Percentiles rank a stretch among this genome's conserved stretches.
These are phyloP conservation scores for Botrytis cinerea DNA, from an alignment of 2,329 filamentous ascomycete genomes.

Conservation along the genomic window DNA sequence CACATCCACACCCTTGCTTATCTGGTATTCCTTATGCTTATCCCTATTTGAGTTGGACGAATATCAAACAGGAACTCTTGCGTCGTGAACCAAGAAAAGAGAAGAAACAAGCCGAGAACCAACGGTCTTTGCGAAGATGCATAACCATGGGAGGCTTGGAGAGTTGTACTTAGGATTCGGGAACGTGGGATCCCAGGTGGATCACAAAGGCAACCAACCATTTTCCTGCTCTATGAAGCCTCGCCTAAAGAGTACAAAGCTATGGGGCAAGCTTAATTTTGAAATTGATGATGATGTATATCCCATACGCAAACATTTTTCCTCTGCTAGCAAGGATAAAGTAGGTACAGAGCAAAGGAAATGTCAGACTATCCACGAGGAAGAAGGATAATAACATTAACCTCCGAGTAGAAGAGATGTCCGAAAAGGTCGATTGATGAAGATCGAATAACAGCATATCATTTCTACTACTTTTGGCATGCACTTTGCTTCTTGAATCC, in stretches of 20 bases:
- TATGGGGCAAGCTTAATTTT: constrained; percentile 1
- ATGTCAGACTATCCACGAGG: not conserved
- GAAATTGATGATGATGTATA: constrained; percentile 10
- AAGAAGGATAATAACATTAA: not conserved
- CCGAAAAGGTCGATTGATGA: not conserved
- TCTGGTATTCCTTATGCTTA: not conserved
- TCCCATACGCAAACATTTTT: constrained; percentile 13
- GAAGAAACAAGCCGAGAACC: not conserved
- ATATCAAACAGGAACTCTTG: not conserved
- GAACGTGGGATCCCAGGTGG: not conserved
- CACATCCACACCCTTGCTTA: not conserved
- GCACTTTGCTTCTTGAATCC: not conserved
- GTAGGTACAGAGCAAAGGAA: not conserved
- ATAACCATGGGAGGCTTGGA: not conserved
- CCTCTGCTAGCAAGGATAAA: not conserved
- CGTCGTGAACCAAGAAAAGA: not conserved
- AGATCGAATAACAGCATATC: not conserved
- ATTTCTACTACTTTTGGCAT: constrained; percentile 1
- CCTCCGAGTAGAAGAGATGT: not conserved
- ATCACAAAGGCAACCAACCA: not conserved
- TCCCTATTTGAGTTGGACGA: not conserved
- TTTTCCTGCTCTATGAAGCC: not conserved
- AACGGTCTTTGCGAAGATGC: not conserved
- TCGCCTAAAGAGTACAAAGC: not conserved
- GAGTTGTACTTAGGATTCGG: not conserved